A percentile compares a stretch with the other conserved stretches of the same genome.
phyloP scores from a whole-genome alignment of 2,329 filamentous ascomycete species.

The Aspergillus sergii region DNA sequence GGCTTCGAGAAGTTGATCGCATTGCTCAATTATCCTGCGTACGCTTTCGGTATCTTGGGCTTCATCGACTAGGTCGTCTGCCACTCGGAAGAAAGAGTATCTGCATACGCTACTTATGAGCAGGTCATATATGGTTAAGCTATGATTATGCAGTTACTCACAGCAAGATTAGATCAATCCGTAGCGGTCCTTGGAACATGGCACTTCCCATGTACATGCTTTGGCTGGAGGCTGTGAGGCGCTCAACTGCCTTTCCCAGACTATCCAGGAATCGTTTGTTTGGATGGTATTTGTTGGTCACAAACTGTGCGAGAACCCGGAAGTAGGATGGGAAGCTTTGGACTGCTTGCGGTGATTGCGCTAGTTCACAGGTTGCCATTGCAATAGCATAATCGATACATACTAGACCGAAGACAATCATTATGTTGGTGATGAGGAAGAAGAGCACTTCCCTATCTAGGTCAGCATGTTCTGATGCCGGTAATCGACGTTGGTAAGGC shows the following conservation, averaged over 20 bases:
- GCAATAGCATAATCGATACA: slow-evolving; percentile 71
- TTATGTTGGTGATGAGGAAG: slow-evolving; percentile 69
- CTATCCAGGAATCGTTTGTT: slow-evolving; percentile 54
- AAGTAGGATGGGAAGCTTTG: slow-evolving; percentile 23
- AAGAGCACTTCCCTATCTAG: slow-evolving; percentile 64
- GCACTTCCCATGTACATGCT: slow-evolving; percentile 75
- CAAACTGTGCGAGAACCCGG: slow-evolving; percentile 13
- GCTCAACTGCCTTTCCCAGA: slow-evolving; percentile 60
- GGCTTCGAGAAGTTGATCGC: not conserved
- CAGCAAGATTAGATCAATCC: slow-evolving; percentile 68
- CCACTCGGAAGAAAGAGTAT: slow-evolving; percentile 74
- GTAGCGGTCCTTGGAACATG: slow-evolving; percentile 67
- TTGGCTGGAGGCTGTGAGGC: slow-evolving; percentile 66
- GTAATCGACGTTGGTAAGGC: slow-evolving; percentile 2
- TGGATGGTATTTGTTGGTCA: slow-evolving; percentile 55
- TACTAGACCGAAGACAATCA: slow-evolving; percentile 70
- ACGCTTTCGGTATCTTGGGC: slow-evolving; percentile 45
- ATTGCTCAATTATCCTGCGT: not conserved
- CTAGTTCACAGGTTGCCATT: slow-evolving; percentile 49
- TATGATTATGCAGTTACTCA: slow-evolving; percentile 34
- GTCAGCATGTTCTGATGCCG: not conserved
- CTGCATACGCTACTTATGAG: slow-evolving; percentile 34
- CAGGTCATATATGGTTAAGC: not conserved
- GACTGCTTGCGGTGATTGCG: not conserved
- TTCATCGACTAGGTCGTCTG: slow-evolving; percentile 73